Conservation (phyloP, 1,139 yeast species). For the Magnusiomyces sp. region DNA sequence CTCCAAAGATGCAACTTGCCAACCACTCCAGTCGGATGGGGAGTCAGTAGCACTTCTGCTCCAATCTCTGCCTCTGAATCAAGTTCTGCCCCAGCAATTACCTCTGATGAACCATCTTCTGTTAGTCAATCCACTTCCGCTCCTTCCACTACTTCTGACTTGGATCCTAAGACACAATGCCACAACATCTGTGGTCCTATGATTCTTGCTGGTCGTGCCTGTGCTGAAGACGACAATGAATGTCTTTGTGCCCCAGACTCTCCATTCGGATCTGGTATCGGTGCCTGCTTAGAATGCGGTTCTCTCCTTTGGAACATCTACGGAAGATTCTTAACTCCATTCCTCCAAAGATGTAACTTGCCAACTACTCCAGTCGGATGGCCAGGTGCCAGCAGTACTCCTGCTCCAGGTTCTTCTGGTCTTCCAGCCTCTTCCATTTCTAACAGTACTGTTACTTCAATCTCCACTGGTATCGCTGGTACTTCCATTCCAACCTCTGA, state of each 20-base stretch:
- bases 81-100: neutral
- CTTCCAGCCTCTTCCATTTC: neutral
- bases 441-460: neutral
- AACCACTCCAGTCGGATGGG: slow-evolving; percentile 1
- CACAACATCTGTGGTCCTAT: slow-evolving; percentile 10
- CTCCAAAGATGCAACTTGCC: slow-evolving; percentile 5
- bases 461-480: neutral
- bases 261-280: slow-evolving; percentile 5
- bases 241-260: slow-evolving; percentile 10
- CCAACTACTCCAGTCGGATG: slow-evolving; percentile 2
- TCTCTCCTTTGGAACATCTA: slow-evolving; percentile 10
- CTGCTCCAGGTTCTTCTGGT: slow-evolving; percentile 4
- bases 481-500: neutral
- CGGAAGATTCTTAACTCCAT: slow-evolving; percentile 10
- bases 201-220: slow-evolving; percentile 9
- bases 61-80: neutral
- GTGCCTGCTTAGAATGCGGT: slow-evolving; percentile 12
- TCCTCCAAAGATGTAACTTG: slow-evolving; percentile 5
- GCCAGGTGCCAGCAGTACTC: neutral
- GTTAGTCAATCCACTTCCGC: too few species aligned
- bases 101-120: neutral
- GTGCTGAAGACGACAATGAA: slow-evolving; percentile 5
- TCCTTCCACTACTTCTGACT: neutral
- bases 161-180: slow-evolving; percentile 6
- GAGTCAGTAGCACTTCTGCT: neutral